phyloP scores from a whole-genome alignment of 1,139 yeast species.

The Blastobotrys capitulatus region DNA sequence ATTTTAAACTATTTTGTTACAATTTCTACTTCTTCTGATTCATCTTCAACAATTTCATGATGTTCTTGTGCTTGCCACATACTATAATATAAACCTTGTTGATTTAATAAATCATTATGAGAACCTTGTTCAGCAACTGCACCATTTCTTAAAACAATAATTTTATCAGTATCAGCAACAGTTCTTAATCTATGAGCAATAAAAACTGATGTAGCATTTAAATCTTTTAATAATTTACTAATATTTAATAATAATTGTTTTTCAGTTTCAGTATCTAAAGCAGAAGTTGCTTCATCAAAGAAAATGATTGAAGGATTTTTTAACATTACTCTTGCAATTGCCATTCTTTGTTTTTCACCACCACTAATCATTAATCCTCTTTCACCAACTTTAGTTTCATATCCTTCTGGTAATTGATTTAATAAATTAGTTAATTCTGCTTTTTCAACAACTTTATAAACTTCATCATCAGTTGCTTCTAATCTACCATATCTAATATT shows the following conservation, averaged over 20 bases:
- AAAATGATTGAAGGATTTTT: constrained; percentile 87
- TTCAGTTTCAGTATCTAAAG: constrained; percentile 94
- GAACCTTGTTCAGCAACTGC: constrained; percentile 81
- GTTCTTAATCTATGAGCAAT: constrained; percentile 94
- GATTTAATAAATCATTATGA: constrained; percentile 56
- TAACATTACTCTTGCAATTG: constrained; percentile 80
- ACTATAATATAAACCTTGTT: constrained; percentile 60
- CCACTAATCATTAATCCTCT: constrained; percentile 98
- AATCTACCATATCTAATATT: constrained; percentile 85
- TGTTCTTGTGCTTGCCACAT: constrained; percentile 93
- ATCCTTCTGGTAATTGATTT: constrained; percentile 73
- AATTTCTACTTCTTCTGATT: constrained; percentile 23
- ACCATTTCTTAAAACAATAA: constrained; percentile 80
- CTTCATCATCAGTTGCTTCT: constrained; percentile 68
- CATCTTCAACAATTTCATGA: constrained; percentile 40
- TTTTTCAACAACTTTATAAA: constrained; percentile 52
- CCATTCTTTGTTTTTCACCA: constrained; percentile 94
- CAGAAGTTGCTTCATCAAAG: constrained; percentile 96
- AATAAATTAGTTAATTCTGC: constrained; percentile 68
- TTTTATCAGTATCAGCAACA: constrained; percentile 90
- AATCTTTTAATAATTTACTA: constrained; percentile 51
- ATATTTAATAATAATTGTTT: constrained; percentile 74
- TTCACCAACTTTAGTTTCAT: constrained; percentile 90
- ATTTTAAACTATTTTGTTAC: background rate
- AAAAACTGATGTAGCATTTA: constrained; percentile 68